Conservation (phyloP, 805 yeast genomes). For the Tetrapisispora phaffii region DNA sequence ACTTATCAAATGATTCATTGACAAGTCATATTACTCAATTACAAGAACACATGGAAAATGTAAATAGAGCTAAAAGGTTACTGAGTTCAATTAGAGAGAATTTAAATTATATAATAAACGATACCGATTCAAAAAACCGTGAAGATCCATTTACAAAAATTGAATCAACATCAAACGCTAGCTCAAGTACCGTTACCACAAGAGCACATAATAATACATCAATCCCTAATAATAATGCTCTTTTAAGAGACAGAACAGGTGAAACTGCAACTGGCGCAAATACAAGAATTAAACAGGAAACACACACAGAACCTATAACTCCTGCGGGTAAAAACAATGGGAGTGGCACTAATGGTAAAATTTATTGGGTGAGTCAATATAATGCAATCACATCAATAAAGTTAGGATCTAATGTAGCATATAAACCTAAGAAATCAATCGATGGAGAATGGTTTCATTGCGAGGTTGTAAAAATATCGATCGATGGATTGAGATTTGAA, state of each 20-base stretch:
- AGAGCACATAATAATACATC: not conserved
- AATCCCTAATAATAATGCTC: not conserved
- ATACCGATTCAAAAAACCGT: not conserved
- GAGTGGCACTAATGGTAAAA: slow-evolving; percentile 32
- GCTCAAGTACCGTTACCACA: not conserved
- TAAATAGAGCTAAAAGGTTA: slow-evolving; percentile 41
- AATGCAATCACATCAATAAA: slow-evolving; percentile 49
- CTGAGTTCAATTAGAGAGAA: slow-evolving; percentile 37
- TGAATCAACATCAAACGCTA: not conserved
- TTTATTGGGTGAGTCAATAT: slow-evolving; percentile 43
- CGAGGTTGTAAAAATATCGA: slow-evolving; percentile 66
- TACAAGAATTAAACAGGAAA: not conserved
- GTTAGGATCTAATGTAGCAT: slow-evolving; percentile 81
- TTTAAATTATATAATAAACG: slow-evolving; percentile 24
- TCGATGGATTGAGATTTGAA: slow-evolving; percentile 70
- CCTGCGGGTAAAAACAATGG: slow-evolving; percentile 13
- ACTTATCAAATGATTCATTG: slow-evolving; percentile 33
- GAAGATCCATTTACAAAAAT: not conserved
- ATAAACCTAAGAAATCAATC: slow-evolving; percentile 50
- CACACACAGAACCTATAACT: not conserved
- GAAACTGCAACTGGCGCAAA: not conserved
- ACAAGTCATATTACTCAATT: slow-evolving; percentile 34
- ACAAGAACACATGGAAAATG: slow-evolving; percentile 45
- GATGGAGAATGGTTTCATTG: slow-evolving; percentile 96
- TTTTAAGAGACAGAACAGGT: not conserved